Conservation (phyloP, 1,139 yeast genomes). For the Pneumocystis jirovecii region DNA sequence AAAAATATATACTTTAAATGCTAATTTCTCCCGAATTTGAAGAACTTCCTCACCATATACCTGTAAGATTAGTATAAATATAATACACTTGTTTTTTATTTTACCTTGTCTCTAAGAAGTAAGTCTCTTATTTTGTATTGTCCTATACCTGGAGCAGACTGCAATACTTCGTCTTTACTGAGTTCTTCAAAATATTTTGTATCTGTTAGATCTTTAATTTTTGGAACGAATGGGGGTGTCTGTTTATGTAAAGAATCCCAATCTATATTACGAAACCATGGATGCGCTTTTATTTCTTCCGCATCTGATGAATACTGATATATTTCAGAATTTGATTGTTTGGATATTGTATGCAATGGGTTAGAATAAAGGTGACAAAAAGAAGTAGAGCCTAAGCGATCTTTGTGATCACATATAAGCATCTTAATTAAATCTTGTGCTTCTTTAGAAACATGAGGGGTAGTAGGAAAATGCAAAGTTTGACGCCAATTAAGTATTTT, state of each 20-base stretch:
- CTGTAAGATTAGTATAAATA: background rate
- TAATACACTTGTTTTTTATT: background rate
- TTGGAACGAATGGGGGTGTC: conserved; percentile 72
- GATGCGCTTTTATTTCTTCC: conserved; percentile 50
- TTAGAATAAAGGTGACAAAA: background rate
- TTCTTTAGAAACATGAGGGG: conserved; percentile 35
- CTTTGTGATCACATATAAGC: conserved; percentile 46
- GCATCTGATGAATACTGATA: conserved; percentile 23
- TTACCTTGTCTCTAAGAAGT: conserved; percentile 6
- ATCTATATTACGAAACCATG: conserved; percentile 46
- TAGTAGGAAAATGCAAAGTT: conserved; percentile 7
- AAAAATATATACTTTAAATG: conserved; percentile 9
- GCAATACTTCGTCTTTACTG: conserved; percentile 5
- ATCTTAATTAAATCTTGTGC: conserved; percentile 58
- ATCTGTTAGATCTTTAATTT: conserved; percentile 62
- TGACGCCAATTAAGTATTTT: conserved; percentile 7
- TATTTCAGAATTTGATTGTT: background rate
- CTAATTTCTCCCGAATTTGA: conserved; percentile 8
- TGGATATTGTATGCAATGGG: background rate
- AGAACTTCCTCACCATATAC: conserved; percentile 4
- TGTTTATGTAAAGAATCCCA: conserved; percentile 62
- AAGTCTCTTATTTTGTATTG: conserved; percentile 8
- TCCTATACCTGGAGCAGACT: background rate
- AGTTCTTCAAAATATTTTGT: conserved; percentile 68
- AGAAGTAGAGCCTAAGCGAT: conserved; percentile 45